These are phyloP conservation scores for Chlorella sp. DNA, from an alignment of 139 green algal species.

Conservation along the genomic window DNA sequence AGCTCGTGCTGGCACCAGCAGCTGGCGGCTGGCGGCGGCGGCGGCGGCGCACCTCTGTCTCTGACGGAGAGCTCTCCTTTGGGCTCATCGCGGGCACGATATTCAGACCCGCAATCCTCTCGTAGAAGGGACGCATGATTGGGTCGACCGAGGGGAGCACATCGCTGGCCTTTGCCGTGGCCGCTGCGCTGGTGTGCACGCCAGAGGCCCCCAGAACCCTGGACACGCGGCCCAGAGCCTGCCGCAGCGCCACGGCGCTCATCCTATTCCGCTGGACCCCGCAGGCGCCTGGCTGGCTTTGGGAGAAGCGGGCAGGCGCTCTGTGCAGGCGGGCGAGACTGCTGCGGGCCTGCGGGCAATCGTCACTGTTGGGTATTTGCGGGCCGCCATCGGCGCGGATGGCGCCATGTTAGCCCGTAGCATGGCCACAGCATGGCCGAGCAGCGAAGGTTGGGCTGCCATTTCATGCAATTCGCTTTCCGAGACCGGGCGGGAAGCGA, in stretches of 20 bases:
- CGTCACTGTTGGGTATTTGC: not conserved
- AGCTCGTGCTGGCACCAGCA: not conserved
- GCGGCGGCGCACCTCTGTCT: not conserved
- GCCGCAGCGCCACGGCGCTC: not conserved
- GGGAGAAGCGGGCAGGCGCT: too few species aligned
- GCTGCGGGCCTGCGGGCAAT: not conserved
- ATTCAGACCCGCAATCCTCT: not conserved
- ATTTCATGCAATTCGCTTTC: too few species aligned
- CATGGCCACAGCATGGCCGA: too few species aligned
- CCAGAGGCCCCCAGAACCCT: not conserved
- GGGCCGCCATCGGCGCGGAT: not conserved
- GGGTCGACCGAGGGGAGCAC: not conserved
- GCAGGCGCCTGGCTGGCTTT: not conserved
- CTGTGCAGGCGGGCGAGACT: not conserved
- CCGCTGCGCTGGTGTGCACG: not conserved
- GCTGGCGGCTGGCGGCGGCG: not conserved
- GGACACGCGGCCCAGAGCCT: not conserved
- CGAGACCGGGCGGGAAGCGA: too few species aligned
- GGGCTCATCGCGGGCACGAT: not conserved
- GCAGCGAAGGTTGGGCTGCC: too few species aligned
- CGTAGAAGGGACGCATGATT: conserved; percentile 18
- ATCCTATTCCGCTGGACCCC: not conserved
- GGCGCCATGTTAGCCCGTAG: too few species aligned
- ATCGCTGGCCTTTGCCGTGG: not conserved
- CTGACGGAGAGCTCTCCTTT: not conserved